Conservation (phyloP, 192 early-diverging fungal species). For the Backusella mclennaniae region DNA sequence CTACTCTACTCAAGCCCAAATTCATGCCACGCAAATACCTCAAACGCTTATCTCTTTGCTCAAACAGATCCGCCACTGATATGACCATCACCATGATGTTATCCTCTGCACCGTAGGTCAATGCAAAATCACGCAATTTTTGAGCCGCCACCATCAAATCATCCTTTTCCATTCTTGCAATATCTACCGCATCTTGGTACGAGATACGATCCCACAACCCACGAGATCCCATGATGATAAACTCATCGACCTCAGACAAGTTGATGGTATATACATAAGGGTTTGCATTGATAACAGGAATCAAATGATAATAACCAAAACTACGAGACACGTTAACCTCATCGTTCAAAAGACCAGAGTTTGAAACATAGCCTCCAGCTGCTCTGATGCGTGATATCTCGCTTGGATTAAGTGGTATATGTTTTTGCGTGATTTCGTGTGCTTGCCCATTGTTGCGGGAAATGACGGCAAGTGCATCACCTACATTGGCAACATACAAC, state of each 20-base stretch:
- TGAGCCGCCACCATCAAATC: conserved; percentile 75
- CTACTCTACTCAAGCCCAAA: conserved; percentile 34
- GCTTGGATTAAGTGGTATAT: conserved; percentile 65
- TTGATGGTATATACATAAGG: conserved; percentile 71
- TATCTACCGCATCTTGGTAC: conserved; percentile 79
- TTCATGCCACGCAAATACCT: conserved; percentile 38
- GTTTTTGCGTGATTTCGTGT: conserved; percentile 67
- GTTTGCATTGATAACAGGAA: conserved; percentile 81
- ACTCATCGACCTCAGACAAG: conserved; percentile 79
- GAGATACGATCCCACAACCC: conserved; percentile 80
- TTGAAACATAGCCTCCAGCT: conserved; percentile 80
- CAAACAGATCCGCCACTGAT: conserved; percentile 78
- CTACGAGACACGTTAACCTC: conserved; percentile 72
- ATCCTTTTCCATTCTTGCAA: conserved; percentile 75
- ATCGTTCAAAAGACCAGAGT: conserved; percentile 71
- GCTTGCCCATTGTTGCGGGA: conserved; percentile 64
- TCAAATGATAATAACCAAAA: conserved; percentile 85
- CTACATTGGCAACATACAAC: conserved; percentile 83
- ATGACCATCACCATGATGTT: conserved; percentile 88
- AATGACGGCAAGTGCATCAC: conserved; percentile 79
- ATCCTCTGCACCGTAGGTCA: conserved; percentile 73
- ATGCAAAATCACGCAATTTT: conserved; percentile 84
- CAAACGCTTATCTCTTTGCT: conserved; percentile 23
- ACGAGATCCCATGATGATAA: conserved; percentile 69
- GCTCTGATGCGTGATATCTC: conserved; percentile 75